These are phyloP conservation scores for Jacaranda mimosifolia DNA, from an alignment of 257 asterid genomes.

Conservation along the genomic window DNA sequence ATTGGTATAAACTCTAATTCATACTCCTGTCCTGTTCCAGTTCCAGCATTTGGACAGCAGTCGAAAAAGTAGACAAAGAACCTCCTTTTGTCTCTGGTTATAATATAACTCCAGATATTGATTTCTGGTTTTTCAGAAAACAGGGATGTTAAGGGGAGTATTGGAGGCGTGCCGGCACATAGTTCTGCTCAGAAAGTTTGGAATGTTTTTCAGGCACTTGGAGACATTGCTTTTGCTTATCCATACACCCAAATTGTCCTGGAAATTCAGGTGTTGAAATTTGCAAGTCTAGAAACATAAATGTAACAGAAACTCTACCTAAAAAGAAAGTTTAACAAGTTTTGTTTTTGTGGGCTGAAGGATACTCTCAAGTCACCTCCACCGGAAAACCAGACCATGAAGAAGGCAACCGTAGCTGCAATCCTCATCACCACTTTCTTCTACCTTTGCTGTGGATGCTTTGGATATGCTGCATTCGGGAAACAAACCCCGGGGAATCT, in stretches of 20 bases:
- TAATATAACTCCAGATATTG: neutral
- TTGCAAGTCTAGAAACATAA: neutral
- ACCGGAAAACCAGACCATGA: conserved; percentile 71
- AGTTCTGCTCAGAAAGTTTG: conserved; percentile 64
- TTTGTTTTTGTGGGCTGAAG: conserved; percentile 36
- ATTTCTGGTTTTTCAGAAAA: conserved; percentile 52
- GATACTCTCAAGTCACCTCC: conserved; percentile 82
- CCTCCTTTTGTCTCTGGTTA: neutral
- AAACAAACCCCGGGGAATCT: conserved; percentile 71
- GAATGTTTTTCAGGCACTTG: conserved; percentile 76
- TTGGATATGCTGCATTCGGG: conserved; percentile 89
- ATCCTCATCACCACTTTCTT: conserved; percentile 64
- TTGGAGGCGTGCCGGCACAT: conserved; percentile 57
- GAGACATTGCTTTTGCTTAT: conserved; percentile 78
- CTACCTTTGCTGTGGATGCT: conserved; percentile 72
- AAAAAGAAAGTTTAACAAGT: neutral
- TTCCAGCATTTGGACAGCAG: neutral
- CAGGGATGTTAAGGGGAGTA: conserved; percentile 64
- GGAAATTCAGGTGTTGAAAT: conserved; percentile 65
- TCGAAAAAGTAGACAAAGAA: too few relatives aligned
- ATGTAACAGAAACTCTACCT: neutral
- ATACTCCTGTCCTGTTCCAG: neutral
- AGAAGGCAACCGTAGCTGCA: conserved; percentile 60
- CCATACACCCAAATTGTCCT: conserved; percentile 73
- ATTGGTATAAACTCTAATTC: conserved; percentile 45